Percentiles rank a stretch among this genome's conserved stretches.
These are phyloP conservation scores for Adiantum capillusveneris DNA, from an alignment of 75 land plant species.

Conservation along the genomic window DNA sequence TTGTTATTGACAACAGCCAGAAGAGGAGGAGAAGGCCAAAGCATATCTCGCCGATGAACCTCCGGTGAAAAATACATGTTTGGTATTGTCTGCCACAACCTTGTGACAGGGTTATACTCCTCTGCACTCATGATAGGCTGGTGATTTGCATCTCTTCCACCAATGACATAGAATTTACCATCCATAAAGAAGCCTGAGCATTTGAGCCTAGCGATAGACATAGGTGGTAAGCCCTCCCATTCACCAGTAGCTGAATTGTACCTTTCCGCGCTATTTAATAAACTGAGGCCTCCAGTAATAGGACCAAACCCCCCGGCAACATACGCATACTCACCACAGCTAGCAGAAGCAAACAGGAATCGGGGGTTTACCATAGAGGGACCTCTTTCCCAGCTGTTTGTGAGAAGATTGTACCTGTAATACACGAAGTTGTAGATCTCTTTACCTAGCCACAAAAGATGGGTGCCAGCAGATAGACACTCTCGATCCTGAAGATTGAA, in stretches of 20 bases:
- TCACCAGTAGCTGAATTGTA: constrained; percentile 47
- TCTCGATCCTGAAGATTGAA: constrained; percentile 57
- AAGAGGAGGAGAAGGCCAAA: constrained; percentile 62
- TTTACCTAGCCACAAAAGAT: constrained; percentile 62
- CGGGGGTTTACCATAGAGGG: constrained; percentile 48
- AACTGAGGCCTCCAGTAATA: neutral
- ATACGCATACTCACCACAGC: constrained; percentile 54
- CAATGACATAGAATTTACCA: constrained; percentile 64
- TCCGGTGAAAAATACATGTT: constrained; percentile 40
- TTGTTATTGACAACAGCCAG: constrained; percentile 59
- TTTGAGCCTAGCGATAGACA: constrained; percentile 38
- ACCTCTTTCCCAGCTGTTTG: constrained; percentile 49
- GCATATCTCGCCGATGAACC: neutral
- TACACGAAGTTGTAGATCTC: constrained; percentile 33
- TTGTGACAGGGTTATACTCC: constrained; percentile 42
- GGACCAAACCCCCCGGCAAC: constrained; percentile 62
- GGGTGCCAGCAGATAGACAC: constrained; percentile 67
- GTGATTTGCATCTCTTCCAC: constrained; percentile 38
- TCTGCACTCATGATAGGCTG: constrained; percentile 42
- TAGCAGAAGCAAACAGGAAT: constrained; percentile 73
- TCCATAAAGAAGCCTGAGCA: constrained; percentile 63
- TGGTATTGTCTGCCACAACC: constrained; percentile 41
- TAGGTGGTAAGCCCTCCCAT: constrained; percentile 47
- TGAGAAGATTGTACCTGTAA: constrained; percentile 43
- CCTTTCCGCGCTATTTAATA: constrained; percentile 55